Percentiles rank a stretch among this genome's conserved stretches.
phyloP scores from a whole-genome alignment of 139 green algal species.

The Klebsormidium nitens region DNA sequence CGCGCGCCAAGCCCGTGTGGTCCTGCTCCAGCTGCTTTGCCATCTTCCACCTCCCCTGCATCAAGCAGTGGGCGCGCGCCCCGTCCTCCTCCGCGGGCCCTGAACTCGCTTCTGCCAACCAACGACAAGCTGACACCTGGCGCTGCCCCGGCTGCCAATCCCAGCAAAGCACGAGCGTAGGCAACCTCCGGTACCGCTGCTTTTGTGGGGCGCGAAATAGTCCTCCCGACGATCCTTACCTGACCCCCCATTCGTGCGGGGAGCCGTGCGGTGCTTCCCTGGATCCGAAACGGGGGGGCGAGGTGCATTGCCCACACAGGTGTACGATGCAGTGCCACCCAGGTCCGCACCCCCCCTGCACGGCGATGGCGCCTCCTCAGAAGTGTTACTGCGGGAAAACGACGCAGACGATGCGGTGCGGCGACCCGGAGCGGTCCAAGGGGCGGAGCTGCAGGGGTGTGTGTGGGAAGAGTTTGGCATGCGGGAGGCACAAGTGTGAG shows the following conservation, averaged over 20 bases:
- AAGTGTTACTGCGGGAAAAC: slow-evolving; percentile 28
- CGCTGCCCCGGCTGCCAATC: slow-evolving; percentile 28
- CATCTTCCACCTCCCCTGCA: slow-evolving; percentile 35
- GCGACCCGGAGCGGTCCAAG: background rate
- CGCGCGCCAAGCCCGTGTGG: slow-evolving; percentile 12
- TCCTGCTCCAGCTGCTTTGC: slow-evolving; percentile 36
- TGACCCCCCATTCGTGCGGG: slow-evolving; percentile 39
- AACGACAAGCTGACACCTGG: slow-evolving; percentile 21
- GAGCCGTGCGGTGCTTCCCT: slow-evolving; percentile 23
- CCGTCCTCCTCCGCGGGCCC: no score
- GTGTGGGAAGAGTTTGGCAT: slow-evolving; percentile 15
- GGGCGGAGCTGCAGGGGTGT: slow-evolving; percentile 22
- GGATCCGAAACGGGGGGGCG: slow-evolving; percentile 2
- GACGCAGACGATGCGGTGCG: slow-evolving; percentile 6
- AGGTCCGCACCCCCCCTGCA: slow-evolving; percentile 34
- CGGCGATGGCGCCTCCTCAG: slow-evolving; percentile 14
- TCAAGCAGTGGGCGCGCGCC: slow-evolving; percentile 19
- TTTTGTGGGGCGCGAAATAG: slow-evolving; percentile 15
- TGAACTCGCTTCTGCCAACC: no score
- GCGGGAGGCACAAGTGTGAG: slow-evolving; percentile 24
- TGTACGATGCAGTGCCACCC: slow-evolving; percentile 39
- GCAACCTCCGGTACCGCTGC: slow-evolving; percentile 26
- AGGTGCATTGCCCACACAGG: slow-evolving; percentile 16
- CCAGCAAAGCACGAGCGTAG: background rate
- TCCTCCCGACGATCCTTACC: slow-evolving; percentile 21